Evolutionary conservation across 192 early-diverging fungal genomes (phyloP).

Genomic region (Paraglomus brasilianum): DNA sequence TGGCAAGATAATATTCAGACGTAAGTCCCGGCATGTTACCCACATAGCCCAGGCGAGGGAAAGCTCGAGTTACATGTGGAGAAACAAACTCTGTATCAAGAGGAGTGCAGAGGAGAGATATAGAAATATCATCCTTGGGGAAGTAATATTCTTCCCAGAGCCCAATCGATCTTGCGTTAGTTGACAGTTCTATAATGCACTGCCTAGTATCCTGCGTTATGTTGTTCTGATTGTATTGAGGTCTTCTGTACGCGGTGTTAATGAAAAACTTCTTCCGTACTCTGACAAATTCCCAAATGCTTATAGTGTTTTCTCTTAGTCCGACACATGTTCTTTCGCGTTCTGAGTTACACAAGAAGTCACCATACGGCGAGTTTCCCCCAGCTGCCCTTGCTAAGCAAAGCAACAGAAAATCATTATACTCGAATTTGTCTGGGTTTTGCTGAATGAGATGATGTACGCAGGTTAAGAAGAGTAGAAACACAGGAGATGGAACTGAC

Average conservation of each 20-base stretch:
- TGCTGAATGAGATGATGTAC: conserved; percentile 43
- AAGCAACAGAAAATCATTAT: conserved; percentile 42
- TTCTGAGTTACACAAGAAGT: conserved; percentile 46
- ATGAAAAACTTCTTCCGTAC: conserved; percentile 40
- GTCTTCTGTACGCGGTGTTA: conserved; percentile 33
- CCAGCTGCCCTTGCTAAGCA: conserved; percentile 37
- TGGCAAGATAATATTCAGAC: conserved; percentile 21
- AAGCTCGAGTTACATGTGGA: background rate
- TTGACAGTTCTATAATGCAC: conserved; percentile 34
- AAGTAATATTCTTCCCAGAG: conserved; percentile 47
- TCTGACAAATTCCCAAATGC: conserved; percentile 42
- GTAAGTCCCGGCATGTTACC: background rate
- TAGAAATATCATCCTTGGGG: conserved; percentile 27
- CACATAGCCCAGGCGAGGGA: background rate
- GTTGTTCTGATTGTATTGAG: background rate
- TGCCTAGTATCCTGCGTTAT: conserved; percentile 3
- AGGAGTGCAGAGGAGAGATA: conserved; percentile 17
- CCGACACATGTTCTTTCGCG: conserved; percentile 32
- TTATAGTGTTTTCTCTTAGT: conserved; percentile 34
- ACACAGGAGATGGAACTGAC: conserved; percentile 38
- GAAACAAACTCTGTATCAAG: background rate
- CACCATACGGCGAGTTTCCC: conserved; percentile 44
- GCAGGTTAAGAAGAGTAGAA: conserved; percentile 45
- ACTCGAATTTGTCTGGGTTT: conserved; percentile 40
- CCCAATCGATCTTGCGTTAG: conserved; percentile 36